phyloP scores from a whole-genome alignment of 441 rosid genomes.

The Hura crepitans region DNA sequence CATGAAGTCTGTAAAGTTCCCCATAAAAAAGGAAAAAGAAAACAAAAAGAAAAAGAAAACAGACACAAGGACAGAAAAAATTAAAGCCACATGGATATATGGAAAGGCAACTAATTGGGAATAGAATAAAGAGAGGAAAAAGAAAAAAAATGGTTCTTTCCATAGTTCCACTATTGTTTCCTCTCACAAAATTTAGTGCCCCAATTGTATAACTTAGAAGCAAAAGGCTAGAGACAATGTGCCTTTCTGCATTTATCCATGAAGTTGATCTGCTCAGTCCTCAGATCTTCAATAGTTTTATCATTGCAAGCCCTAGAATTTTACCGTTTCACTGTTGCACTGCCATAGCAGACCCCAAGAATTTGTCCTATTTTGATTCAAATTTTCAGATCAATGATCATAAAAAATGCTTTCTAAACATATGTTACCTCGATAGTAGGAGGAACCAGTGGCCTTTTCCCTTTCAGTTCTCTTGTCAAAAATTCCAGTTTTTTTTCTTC shows the following conservation, averaged over 20 bases:
- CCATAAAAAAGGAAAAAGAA: too few relatives aligned
- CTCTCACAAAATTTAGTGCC: background rate
- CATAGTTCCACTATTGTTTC: too few relatives aligned
- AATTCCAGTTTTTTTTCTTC: constrained; percentile 88
- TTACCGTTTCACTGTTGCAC: background rate
- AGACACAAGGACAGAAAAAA: too few relatives aligned
- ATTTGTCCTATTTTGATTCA: background rate
- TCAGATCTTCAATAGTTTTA: background rate
- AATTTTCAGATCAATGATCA: background rate
- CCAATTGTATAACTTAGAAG: background rate
- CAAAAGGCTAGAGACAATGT: background rate
- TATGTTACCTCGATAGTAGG: constrained; percentile 63
- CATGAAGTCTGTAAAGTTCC: too few relatives aligned
- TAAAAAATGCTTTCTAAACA: constrained; percentile 7
- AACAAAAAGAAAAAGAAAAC: too few relatives aligned
- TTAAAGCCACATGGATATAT: too few relatives aligned
- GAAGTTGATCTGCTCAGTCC: background rate
- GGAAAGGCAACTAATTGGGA: too few relatives aligned
- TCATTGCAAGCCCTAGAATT: background rate
- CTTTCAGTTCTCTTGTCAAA: constrained; percentile 74
- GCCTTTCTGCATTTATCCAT: background rate
- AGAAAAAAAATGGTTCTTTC: too few relatives aligned
- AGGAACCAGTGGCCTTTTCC: constrained; percentile 89
- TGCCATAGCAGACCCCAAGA: background rate
- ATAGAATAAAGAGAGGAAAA: too few relatives aligned